phyloP scores from a whole-genome alignment of 106 monocot genomes.

The Vanilla planifolia region DNA sequence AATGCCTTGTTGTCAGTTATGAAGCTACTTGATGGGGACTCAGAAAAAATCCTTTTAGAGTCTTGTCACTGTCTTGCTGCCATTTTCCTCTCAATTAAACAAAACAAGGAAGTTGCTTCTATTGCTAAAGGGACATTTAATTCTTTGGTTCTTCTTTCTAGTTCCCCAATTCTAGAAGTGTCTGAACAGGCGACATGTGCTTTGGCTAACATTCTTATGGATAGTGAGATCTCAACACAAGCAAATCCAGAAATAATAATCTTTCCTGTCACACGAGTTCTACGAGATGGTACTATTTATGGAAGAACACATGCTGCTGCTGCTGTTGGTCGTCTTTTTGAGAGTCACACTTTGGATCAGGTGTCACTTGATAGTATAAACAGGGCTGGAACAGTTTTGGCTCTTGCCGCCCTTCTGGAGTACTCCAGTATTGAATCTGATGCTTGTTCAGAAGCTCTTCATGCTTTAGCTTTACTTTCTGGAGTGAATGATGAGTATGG shows the following conservation, averaged over 20 bases:
- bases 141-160: slow-evolving; percentile 55
- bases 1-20: slow-evolving; percentile 56
- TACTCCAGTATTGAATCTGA: slow-evolving; percentile 51
- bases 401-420: slow-evolving; percentile 75
- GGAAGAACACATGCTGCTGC: slow-evolving; percentile 91
- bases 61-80: slow-evolving; percentile 73
- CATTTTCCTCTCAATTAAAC: slow-evolving; percentile 88
- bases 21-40: slow-evolving; percentile 66
- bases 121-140: slow-evolving; percentile 51
- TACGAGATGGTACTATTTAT: slow-evolving; percentile 75
- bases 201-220: slow-evolving; percentile 87
- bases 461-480: slow-evolving; percentile 70
- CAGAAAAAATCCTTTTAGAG: slow-evolving; percentile 54
- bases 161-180: slow-evolving; percentile 68
- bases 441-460: slow-evolving; percentile 85
- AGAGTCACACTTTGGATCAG: slow-evolving; percentile 37
- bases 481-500: slow-evolving; percentile 39
- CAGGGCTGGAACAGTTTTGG: slow-evolving; percentile 72
- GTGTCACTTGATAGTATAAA: slow-evolving; percentile 55
- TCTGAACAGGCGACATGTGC: slow-evolving; percentile 87
- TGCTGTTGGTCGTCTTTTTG: slow-evolving; percentile 81
- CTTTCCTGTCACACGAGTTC: slow-evolving; percentile 61
- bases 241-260: slow-evolving; percentile 65
- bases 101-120: slow-evolving; percentile 80
- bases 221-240: slow-evolving; percentile 57